These are phyloP conservation scores for Kingdonia uniflora DNA, from an alignment of 164 flowering plant genomes.

Conservation along the genomic window DNA sequence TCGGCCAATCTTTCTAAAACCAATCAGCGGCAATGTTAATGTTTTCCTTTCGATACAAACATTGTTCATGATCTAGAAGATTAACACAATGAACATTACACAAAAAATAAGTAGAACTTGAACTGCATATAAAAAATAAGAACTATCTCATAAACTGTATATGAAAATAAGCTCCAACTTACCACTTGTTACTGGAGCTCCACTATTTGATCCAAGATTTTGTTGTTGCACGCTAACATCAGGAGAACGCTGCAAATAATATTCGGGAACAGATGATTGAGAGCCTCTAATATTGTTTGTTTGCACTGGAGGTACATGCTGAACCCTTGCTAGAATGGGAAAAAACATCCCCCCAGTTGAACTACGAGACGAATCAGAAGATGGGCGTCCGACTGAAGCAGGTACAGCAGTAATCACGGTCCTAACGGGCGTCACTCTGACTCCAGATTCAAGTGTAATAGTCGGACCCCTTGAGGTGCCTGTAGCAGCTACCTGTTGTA, in stretches of 20 bases:
- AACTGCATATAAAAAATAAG: too few relatives aligned
- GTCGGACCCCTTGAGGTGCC: constrained; percentile 24
- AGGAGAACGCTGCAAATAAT: constrained; percentile 17
- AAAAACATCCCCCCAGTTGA: constrained; percentile 37
- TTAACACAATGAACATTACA: background rate
- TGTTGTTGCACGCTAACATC: constrained; percentile 26
- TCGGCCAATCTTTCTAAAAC: too few relatives aligned
- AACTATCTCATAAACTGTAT: background rate
- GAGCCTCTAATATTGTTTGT: constrained; percentile 24
- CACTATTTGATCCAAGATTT: constrained; percentile 13
- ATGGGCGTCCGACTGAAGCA: constrained; percentile 26
- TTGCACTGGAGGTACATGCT: constrained; percentile 31
- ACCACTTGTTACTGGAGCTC: constrained; percentile 22
- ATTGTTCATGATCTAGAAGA: background rate
- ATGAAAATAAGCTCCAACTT: constrained; percentile 1
- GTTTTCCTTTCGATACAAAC: background rate
- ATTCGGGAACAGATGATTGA: constrained; percentile 25
- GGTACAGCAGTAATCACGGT: constrained; percentile 70
- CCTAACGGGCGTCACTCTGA: constrained; percentile 57
- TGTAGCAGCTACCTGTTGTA: constrained; percentile 21
- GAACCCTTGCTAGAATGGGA: constrained; percentile 68
- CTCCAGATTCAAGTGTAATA: constrained; percentile 36
- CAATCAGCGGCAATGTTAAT: too few relatives aligned
- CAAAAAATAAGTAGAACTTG: background rate
- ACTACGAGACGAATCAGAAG: constrained; percentile 38